Percentiles rank a stretch among this genome's conserved stretches.
These are phyloP conservation scores for Globisporangium ultimum DNA, from an alignment of 352 stramenopile species.

Conservation along the genomic window DNA sequence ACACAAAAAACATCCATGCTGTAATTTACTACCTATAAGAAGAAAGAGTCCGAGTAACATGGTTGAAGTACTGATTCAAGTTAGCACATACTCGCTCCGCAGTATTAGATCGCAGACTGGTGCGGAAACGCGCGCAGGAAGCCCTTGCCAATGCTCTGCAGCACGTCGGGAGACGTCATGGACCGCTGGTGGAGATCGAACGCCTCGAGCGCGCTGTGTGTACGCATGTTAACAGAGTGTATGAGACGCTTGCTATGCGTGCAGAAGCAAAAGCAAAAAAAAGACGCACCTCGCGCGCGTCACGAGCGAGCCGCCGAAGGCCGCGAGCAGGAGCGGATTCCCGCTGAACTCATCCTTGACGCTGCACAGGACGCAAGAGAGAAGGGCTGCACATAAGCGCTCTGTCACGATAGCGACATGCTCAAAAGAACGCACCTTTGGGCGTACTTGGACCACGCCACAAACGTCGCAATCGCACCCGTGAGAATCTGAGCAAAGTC, in stretches of 20 bases:
- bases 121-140: slow-evolving; percentile 44
- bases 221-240: too few relatives aligned
- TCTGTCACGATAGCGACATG: not conserved
- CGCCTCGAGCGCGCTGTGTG: slow-evolving; percentile 42
- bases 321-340: slow-evolving; percentile 66
- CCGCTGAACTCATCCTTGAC: slow-evolving; percentile 24
- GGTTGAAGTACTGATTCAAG: too few relatives aligned
- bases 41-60: not conserved
- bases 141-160: slow-evolving; percentile 60
- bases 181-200: slow-evolving; percentile 65
- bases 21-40: not conserved
- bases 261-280: too few relatives aligned
- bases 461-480: slow-evolving; percentile 78
- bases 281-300: slow-evolving; percentile 60
- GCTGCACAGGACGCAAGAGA: slow-evolving; percentile 2
- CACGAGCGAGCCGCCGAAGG: slow-evolving; percentile 75
- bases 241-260: too few relatives aligned
- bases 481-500: slow-evolving; percentile 59
- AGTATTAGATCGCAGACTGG: slow-evolving; percentile 3
- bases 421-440: slow-evolving; percentile 26
- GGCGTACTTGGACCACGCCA: slow-evolving; percentile 54
- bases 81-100: not conserved
- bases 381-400: too few relatives aligned
- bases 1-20: not conserved
- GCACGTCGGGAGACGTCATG: slow-evolving; percentile 85